Base-by-base conservation (phyloP, 176 grass and related monocot genomes). In the Oryza glumipatula region DNA sequence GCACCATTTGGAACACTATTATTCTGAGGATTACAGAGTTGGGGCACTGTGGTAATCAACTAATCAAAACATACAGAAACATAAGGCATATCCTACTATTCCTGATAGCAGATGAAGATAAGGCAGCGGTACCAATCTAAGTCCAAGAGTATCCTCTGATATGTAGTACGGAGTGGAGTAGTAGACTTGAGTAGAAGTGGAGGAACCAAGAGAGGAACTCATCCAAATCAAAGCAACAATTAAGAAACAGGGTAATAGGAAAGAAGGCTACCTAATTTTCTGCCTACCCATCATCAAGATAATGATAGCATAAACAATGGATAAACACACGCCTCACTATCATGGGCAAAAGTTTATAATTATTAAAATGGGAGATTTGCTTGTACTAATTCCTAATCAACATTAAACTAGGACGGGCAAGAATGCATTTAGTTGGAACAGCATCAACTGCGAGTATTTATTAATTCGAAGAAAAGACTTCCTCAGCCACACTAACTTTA, bases 261-360 rank as follows among this genome's bases (percentile, higher is more conserved):
- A 77, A 24, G 32, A 72, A 70, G 36, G 43, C 10, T 41, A 80
- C 81, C 64, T 4, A 81, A 76, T 70, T 83, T 83, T 65, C 22
- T 68, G 66, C 76, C 30, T 14, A 33, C 56, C 23, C 47, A 17
- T 13, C 23, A 19, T 14, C 15, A 65, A 47, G 49, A 87, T 2
- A 76, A 77, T 82, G 73, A 83, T 65, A 71, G 32, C 72, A 71
- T 45, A 89, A 54, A 81, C 12, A 81, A 77, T 33, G 19, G 22
- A 85, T 76, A 54, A 80, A 64, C 26, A 58, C 14, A 58, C 10
- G 13, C 13, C 24, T 77, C 74, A 21, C 9, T 60, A 14, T 89
- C 16, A 10, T 4, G 70, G 16, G 72, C 12, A 76, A 54, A 58
- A 3, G 36, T 61, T 81, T 43, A 32, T 52, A 70, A 76, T 38